Percentiles rank a stretch among this genome's conserved stretches.
phyloP scores from a whole-genome alignment of 2,329 filamentous ascomycete genomes.

The Colletotrichum coccodes region DNA sequence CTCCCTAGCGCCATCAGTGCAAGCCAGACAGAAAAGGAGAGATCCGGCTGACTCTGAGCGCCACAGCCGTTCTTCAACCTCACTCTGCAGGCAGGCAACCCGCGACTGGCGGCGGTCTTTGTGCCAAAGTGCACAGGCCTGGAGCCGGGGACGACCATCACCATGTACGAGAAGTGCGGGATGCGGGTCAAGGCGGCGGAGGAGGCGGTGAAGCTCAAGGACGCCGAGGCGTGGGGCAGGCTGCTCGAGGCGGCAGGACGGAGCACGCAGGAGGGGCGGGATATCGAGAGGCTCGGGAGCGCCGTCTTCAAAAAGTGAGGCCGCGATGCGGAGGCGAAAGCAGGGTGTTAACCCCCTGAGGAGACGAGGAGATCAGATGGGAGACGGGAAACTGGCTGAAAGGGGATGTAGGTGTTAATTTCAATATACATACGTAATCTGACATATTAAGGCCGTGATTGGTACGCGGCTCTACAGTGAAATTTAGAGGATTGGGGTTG shows the following conservation, averaged over 20 bases:
- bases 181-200: constrained; percentile 89
- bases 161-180: constrained; percentile 98
- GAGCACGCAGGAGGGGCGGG: constrained; percentile 72
- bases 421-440: constrained; percentile 10
- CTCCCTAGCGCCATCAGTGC: neutral
- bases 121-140: constrained; percentile 86
- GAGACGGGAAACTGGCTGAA: neutral
- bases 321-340: neutral
- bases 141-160: constrained; percentile 75
- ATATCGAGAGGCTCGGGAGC: constrained; percentile 84
- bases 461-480: neutral
- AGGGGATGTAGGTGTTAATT: neutral
- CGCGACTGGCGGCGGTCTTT: constrained; percentile 84
- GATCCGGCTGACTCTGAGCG: neutral
- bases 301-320: constrained; percentile 59
- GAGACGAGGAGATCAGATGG: neutral
- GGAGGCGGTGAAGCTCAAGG: constrained; percentile 86
- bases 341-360: neutral
- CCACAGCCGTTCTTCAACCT: constrained; percentile 89
- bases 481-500: neutral
- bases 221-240: constrained; percentile 78
- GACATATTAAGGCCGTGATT: neutral
- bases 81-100: constrained; percentile 87
- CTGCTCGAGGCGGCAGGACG: constrained; percentile 80
- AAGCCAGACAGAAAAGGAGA: neutral